Conservation (phyloP, 1,284 basidiomycete species). For the Tilletia indica region DNA sequence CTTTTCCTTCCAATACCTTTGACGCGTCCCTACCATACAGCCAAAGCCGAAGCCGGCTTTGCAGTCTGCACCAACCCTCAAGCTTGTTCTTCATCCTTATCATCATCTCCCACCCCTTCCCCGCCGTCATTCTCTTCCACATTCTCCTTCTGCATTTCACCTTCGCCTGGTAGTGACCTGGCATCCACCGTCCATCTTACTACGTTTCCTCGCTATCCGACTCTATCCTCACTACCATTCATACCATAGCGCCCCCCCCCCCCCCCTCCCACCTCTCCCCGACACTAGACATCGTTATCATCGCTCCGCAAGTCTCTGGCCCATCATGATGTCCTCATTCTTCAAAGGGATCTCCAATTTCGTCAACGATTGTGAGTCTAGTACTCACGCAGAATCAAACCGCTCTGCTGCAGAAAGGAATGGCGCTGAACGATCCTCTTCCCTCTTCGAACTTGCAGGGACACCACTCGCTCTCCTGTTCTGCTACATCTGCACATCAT, state of each 20-base stretch:
- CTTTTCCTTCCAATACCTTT: too few species aligned
- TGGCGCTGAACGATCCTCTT: too few species aligned
- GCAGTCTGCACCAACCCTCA: too few species aligned
- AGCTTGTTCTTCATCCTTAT: too few species aligned
- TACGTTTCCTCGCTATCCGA: background rate
- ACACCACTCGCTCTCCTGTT: slow-evolving; percentile 37
- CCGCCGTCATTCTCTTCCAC: background rate
- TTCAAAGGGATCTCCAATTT: slow-evolving; percentile 31
- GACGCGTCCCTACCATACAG: too few species aligned
- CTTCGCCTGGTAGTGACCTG: background rate
- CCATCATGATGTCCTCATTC: background rate
- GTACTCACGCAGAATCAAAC: too few species aligned
- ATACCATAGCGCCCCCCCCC: background rate
- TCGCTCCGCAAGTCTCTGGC: background rate
- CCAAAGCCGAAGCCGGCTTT: too few species aligned
- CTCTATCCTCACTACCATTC: background rate
- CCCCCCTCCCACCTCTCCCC: too few species aligned
- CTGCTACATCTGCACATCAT: slow-evolving; percentile 29
- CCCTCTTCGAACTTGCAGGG: slow-evolving; percentile 18
- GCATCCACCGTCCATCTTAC: background rate
- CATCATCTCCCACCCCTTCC: too few species aligned
- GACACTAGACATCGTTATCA: too few species aligned
- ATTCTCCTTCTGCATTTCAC: background rate
- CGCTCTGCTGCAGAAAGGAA: too few species aligned
- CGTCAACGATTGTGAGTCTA: slow-evolving; percentile 25